These are phyloP conservation scores for Fusarium sp. DNA, from an alignment of 2,329 filamentous ascomycete species.

Conservation along the genomic window DNA sequence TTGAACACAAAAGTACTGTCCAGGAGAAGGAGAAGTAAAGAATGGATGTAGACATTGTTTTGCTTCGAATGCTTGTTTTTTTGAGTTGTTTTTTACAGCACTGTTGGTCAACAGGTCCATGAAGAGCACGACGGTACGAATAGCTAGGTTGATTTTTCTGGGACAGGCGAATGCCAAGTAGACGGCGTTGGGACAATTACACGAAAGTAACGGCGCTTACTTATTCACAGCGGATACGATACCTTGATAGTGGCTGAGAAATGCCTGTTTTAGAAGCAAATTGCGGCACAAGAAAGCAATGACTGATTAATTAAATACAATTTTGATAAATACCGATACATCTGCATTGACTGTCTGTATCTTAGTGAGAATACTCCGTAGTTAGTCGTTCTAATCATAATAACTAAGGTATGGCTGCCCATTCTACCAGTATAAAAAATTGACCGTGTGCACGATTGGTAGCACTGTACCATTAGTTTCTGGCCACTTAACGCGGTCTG, in stretches of 20 bases:
- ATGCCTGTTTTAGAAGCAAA: constrained; percentile 9
- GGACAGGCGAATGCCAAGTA: constrained; percentile 19
- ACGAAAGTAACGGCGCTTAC: constrained; percentile 19
- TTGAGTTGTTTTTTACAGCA: constrained; percentile 18
- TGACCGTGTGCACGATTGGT: not conserved
- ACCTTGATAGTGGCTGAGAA: constrained; percentile 14
- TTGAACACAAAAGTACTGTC: constrained; percentile 27
- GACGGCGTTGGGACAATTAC: constrained; percentile 29
- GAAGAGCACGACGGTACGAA: constrained; percentile 21
- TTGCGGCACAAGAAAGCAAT: not conserved
- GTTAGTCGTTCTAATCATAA: not conserved
- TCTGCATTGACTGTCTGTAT: not conserved
- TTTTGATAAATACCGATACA: not conserved
- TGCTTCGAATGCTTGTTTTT: constrained; percentile 18
- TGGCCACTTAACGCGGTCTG: constrained; percentile 37
- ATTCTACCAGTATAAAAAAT: not conserved
- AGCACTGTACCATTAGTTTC: not conserved
- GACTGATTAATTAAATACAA: not conserved
- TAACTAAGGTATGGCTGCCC: not conserved
- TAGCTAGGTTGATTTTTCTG: constrained; percentile 9
- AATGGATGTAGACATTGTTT: not conserved
- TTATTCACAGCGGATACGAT: constrained; percentile 24
- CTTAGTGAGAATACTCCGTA: not conserved
- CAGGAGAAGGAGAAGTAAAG: constrained; percentile 37
- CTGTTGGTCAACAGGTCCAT: constrained; percentile 34